A percentile compares a stretch with the other conserved stretches of the same genome.
Evolutionary conservation across 257 asterid genomes (phyloP).

Genomic region (Orobanche coerulescens): DNA sequence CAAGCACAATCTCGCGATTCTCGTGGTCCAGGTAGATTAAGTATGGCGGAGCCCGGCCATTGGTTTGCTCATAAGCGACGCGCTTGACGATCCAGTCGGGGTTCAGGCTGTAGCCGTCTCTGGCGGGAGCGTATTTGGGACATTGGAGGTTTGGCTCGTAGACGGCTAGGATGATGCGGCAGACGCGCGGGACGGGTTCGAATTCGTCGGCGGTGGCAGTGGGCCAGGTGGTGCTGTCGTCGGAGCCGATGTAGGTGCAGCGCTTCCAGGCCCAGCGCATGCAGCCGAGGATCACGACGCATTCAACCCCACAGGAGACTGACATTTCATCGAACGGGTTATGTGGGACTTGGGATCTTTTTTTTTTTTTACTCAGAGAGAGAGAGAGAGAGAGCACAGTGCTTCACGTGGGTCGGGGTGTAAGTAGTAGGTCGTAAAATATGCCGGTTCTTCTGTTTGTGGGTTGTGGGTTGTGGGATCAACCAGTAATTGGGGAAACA

Average conservation of each 20-base stretch:
- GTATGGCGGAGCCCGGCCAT: slow-evolving; percentile 84
- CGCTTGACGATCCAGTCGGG: slow-evolving; percentile 73
- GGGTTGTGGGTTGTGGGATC: slow-evolving; percentile 9
- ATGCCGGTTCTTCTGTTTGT: slow-evolving; percentile 15
- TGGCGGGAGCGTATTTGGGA: slow-evolving; percentile 57
- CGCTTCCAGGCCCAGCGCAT: slow-evolving; percentile 98
- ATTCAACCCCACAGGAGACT: slow-evolving; percentile 60
- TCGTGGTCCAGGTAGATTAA: slow-evolving; percentile 71
- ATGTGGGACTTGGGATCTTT: slow-evolving; percentile 6
- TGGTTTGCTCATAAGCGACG: slow-evolving; percentile 64
- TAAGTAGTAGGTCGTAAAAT: slow-evolving; percentile 4
- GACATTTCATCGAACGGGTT: slow-evolving; percentile 41
- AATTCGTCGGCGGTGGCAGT: slow-evolving; percentile 67
- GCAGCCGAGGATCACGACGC: slow-evolving; percentile 69
- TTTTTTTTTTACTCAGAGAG: slow-evolving; percentile 18
- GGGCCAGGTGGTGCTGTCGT: slow-evolving; percentile 87
- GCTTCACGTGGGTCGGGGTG: slow-evolving; percentile 26
- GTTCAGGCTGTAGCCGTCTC: slow-evolving; percentile 59
- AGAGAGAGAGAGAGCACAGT: background rate
- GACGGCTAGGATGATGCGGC: slow-evolving; percentile 77
- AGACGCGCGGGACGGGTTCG: slow-evolving; percentile 68
- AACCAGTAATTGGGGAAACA: slow-evolving; percentile 19
- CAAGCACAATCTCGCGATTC: slow-evolving; percentile 61
- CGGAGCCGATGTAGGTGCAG: slow-evolving; percentile 84
- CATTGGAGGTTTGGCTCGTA: slow-evolving; percentile 63